These are phyloP conservation scores for Phytophthora boehmeriae DNA, from an alignment of 352 stramenopile genomes.

Conservation along the genomic window DNA sequence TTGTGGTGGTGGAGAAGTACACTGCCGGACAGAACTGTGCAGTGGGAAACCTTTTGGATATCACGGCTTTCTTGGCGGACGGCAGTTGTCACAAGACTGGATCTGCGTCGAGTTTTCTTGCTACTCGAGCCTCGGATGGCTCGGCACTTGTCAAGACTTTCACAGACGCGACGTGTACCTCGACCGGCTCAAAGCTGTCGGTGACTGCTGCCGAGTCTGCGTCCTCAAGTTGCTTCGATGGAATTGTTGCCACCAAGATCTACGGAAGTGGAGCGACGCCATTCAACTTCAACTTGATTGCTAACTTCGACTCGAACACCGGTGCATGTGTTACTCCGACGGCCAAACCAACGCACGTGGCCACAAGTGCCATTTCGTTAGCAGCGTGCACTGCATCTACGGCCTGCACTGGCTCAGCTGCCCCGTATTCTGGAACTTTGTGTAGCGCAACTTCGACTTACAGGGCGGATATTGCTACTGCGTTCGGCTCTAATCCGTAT, in stretches of 20 bases:
- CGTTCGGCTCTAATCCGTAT: neutral
- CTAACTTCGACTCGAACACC: neutral
- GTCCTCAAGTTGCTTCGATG: constrained; percentile 5
- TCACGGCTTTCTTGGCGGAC: constrained; percentile 6
- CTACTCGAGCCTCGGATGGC: neutral
- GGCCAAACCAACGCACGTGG: constrained; percentile 3
- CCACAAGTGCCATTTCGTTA: constrained; percentile 1
- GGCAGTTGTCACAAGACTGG: constrained; percentile 8
- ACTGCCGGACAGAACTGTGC: neutral
- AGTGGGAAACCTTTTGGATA: neutral
- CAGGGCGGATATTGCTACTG: constrained; percentile 1
- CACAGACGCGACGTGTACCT: constrained; percentile 2
- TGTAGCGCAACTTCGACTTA: constrained; percentile 12
- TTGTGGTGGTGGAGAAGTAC: constrained; percentile 4
- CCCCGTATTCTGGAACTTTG: neutral
- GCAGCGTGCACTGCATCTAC: constrained; percentile 5
- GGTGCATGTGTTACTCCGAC: neutral
- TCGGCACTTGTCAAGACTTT: neutral
- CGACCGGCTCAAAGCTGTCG: neutral
- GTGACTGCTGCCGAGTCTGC: neutral
- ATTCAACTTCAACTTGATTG: constrained; percentile 5
- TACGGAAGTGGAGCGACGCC: constrained; percentile 10
- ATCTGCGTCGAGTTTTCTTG: neutral
- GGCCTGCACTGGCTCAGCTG: constrained; percentile 3
- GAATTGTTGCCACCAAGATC: constrained; percentile 5